Evolutionary conservation across 371 early-diverging fungal species (phyloP).

Genomic region (Rhizopus arrhizus): DNA sequence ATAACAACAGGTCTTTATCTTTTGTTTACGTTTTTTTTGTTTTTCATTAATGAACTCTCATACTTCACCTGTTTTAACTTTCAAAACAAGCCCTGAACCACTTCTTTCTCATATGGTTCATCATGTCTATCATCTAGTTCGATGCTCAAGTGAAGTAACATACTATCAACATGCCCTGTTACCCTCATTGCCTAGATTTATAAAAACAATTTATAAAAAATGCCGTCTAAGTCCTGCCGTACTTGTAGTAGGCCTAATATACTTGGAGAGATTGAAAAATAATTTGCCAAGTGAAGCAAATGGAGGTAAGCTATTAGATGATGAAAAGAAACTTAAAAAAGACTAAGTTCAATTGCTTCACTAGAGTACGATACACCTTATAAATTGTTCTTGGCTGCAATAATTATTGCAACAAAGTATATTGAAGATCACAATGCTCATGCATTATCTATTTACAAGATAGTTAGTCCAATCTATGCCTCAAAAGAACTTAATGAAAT

Average conservation of each 20-base stretch:
- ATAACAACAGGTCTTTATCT: not conserved
- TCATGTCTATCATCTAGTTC: conserved; percentile 33
- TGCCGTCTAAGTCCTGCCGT: conserved; percentile 46
- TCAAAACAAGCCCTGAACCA: conserved; percentile 37
- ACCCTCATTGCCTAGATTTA: conserved; percentile 38
- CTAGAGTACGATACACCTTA: conserved; percentile 73
- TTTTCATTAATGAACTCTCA: conserved; percentile 6
- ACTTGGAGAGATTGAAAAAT: conserved; percentile 67
- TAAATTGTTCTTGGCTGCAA: conserved; percentile 71
- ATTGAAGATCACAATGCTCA: conserved; percentile 59
- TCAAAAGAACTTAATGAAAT: conserved; percentile 60
- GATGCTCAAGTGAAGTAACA: conserved; percentile 37
- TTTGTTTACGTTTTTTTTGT: conserved; percentile 1
- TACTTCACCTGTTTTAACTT: conserved; percentile 21
- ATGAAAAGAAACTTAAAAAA: not conserved
- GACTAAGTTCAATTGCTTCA: not conserved
- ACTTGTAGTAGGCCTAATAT: conserved; percentile 68
- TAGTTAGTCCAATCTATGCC: conserved; percentile 55
- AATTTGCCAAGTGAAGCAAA: conserved; percentile 63
- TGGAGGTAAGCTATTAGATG: conserved; percentile 41
- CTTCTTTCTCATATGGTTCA: conserved; percentile 36
- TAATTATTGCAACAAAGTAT: conserved; percentile 72
- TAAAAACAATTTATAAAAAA: conserved; percentile 42
- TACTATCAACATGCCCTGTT: conserved; percentile 39
- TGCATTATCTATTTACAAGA: conserved; percentile 33